A percentile compares a stretch with the other conserved stretches of the same genome.
phyloP scores from a whole-genome alignment of 2,329 filamentous ascomycete genomes.

The Parastagonospora avenae region DNA sequence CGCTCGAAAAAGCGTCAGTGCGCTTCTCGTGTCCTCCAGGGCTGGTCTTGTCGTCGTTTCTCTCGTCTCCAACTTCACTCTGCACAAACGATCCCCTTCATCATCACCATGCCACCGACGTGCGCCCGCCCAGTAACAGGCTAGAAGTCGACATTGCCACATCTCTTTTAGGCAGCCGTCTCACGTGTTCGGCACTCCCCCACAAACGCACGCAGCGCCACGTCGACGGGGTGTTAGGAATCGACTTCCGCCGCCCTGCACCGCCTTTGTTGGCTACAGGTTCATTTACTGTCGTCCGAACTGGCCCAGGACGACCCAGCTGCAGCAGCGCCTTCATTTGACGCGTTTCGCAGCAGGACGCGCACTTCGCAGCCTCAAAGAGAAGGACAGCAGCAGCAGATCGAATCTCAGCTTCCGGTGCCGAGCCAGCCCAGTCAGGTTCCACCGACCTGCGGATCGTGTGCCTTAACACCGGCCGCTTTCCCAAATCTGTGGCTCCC shows the following conservation, averaged over 20 bases:
- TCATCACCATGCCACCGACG: constrained; percentile 31
- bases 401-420: constrained; percentile 39
- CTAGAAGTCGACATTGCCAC: constrained; percentile 13
- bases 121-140: constrained; percentile 24
- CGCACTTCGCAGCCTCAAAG: constrained; percentile 2
- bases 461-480: constrained; percentile 15
- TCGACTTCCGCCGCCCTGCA: constrained; percentile 6
- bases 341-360: constrained; percentile 16
- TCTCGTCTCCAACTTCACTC: constrained; percentile 29
- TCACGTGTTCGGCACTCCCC: constrained; percentile 27
- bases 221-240: constrained; percentile 34
- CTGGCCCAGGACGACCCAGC: neutral
- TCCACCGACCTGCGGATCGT: constrained; percentile 26
- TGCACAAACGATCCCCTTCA: constrained; percentile 17
- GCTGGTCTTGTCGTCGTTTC: constrained; percentile 31
- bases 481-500: constrained; percentile 19
- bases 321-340: constrained; percentile 2
- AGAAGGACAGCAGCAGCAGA: constrained; percentile 22
- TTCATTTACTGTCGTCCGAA: neutral
- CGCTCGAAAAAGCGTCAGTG: neutral
- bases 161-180: constrained; percentile 7
- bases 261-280: constrained; percentile 3
- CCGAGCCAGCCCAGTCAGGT: constrained; percentile 30
- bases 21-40: constrained; percentile 24
- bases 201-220: constrained; percentile 38